Base-by-base conservation (phyloP, 2,329 filamentous ascomycete species). In the Fusarium oligoseptatum region DNA sequence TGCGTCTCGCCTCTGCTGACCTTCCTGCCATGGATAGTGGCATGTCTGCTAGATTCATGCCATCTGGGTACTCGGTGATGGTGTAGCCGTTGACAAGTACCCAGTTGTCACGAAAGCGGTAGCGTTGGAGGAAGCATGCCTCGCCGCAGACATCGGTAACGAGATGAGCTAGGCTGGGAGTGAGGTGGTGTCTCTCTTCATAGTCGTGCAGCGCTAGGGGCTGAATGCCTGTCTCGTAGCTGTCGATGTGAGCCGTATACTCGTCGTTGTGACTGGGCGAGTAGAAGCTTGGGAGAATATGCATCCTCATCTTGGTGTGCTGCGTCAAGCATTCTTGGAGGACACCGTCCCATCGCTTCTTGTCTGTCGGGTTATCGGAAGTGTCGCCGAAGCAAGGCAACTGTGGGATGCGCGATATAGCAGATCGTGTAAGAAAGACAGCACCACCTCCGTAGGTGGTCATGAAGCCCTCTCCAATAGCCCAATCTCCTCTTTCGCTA, bases 51-150 rank as follows among this genome's bases (percentile, higher is more conserved):
- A 79, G 67, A 37, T 77, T 78, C 36, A 84, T 79, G 2, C 83
- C 82, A 62, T 83, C 81, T 0, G 82, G 81, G 72, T 87, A 86
- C 57, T 86, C 81, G 45, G 81, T 83, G 67, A 88, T 81, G 34
- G 85, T 84, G 74, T 85, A 81, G 6, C 86, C 86, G 70, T 87
- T 87, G 50, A 86, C 83, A 6, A 88, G 80, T 5, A 87, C 81
- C 86, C 86, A 88, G 74, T 83, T 81, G 74, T 87, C 85, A 43
- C 77, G 79, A 76, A 87, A 87, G 36, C 80, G 76, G 69, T 85
- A 87, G 8, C 85, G 83, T 74, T 87, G 85, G 71, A 87, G 81
- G 76, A 87, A 87, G 73, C 85, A 87, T 12, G 81, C 79, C 63
- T 87, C 85, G 22, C 86, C 86, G 72, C 85, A 87, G 10, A 82